phyloP scores from a whole-genome alignment of 257 asterid species.

The Orobanche coerulescens region DNA sequence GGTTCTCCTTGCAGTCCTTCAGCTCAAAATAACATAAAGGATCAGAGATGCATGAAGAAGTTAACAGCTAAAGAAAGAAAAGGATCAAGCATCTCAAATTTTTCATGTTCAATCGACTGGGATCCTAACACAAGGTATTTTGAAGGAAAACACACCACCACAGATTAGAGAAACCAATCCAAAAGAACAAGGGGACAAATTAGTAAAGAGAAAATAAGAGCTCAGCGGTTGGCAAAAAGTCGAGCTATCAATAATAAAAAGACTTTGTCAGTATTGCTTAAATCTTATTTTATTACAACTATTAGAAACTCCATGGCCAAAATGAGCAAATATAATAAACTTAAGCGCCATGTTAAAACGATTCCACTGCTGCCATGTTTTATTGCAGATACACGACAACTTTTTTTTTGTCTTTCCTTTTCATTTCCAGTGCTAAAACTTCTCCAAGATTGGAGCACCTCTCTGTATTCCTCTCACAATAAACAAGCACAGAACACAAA shows the following conservation, averaged over 20 bases:
- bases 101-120: neutral
- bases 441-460: too few relatives aligned
- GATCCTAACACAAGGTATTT: neutral
- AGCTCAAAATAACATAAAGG: constrained; percentile 4
- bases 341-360: neutral
- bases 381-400: neutral
- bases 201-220: neutral
- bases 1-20: constrained; percentile 58
- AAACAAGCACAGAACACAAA: neutral
- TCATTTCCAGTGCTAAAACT: neutral
- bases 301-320: neutral
- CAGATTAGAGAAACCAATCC: neutral
- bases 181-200: neutral
- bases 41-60: neutral
- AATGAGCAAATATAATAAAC: neutral
- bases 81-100: neutral
- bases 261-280: neutral
- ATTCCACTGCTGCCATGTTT: neutral
- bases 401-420: neutral
- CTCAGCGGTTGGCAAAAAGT: neutral
- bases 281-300: neutral
- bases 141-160: neutral
- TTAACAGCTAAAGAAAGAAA: neutral
- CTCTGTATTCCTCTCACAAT: too few relatives aligned
- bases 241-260: neutral